Percentiles rank a stretch among this genome's conserved stretches.
Evolutionary conservation across 2,329 filamentous ascomycete species (phyloP).

Genomic region (Pezicula radicicola): DNA sequence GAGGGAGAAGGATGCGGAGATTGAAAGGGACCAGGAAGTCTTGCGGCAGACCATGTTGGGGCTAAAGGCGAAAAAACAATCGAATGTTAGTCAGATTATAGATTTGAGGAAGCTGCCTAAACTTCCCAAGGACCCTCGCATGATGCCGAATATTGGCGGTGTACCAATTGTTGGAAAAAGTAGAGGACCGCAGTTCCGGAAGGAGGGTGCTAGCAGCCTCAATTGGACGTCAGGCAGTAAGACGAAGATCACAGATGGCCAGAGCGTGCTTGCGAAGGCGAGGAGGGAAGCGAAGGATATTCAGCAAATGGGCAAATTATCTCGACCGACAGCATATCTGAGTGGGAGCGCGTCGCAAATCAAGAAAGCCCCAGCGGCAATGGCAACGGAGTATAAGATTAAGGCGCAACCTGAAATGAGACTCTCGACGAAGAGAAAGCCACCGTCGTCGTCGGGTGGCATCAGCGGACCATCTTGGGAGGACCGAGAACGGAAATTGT

Average conservation of each 20-base stretch:
- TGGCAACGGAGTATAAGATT: constrained; percentile 51
- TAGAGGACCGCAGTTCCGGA: constrained; percentile 21
- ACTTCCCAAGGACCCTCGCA: constrained; percentile 34
- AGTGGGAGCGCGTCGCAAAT: constrained; percentile 33
- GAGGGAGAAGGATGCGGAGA: constrained; percentile 52
- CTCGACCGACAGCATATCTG: constrained; percentile 34
- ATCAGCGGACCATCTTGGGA: constrained; percentile 24
- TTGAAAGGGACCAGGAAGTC: constrained; percentile 54
- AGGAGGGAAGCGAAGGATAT: constrained; percentile 55
- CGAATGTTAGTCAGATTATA: constrained; percentile 56
- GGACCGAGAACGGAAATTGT: constrained; percentile 32
- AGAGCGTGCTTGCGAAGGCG: constrained; percentile 54
- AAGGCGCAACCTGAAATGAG: constrained; percentile 32
- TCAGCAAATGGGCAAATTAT: constrained; percentile 43
- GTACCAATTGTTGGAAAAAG: constrained; percentile 21
- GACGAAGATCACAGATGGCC: constrained; percentile 48
- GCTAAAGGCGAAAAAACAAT: constrained; percentile 54
- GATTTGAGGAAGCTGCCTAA: constrained; percentile 45
- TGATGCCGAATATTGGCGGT: constrained; percentile 30
- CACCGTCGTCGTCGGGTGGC: constrained; percentile 14
- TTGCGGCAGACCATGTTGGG: constrained; percentile 53
- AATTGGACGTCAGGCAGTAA: constrained; percentile 46
- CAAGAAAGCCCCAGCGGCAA: constrained; percentile 46
- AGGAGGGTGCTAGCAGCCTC: constrained; percentile 31
- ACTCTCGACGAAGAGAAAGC: constrained; percentile 26